Base-by-base conservation (phyloP, 164 flowering plant genomes). In the Vitis labrusca region DNA sequence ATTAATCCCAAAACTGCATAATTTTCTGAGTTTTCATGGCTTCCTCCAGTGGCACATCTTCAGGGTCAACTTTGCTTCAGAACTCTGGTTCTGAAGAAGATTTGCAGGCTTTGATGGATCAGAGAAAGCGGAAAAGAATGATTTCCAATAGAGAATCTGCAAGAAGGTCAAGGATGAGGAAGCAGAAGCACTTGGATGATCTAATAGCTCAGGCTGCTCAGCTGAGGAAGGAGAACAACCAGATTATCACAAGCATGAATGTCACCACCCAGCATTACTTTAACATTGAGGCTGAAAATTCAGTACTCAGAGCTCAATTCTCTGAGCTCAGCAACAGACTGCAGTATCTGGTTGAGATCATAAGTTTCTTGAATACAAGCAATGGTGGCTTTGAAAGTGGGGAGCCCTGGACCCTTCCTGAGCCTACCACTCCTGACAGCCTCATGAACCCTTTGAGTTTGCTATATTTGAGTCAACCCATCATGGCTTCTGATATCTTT, bases 131-230 rank as follows among this genome's bases (percentile, higher is more conserved):
- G 51, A 81, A 79, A 73, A 69, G 87, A 32, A 84, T 81, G 85
- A 52, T 77, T 0, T 84, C 87, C 29, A 84, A 84, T 59, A 76
- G 87, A 2, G 87, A 84, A 67, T 84, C 87, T 0, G 87, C 87
- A 0, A 71, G 85, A 54, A 48, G 87, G 44, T 84, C 87, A 2
- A 76, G 87, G 72, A 82, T 77, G 82, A 82, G 76, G 78, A 84
- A 82, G 50, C 85, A 82, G 82, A 78, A 80, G 78, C 85, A 79
- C 49, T 23, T 84, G 64, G 80, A 84, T 57, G 87, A 84, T 55
- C 63, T 84, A 48, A 74, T 67, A 69, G 68, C 73, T 4, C 82
- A 79, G 62, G 71, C 68, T 44, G 50, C 61, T 52, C 65, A 74
- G 57, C 75, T 81, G 15, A 69, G 58, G 65, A 67, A 57, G 13